These are phyloP conservation scores for Phytomonas sp. DNA, from an alignment of 208 protist species.

Conservation along the genomic window DNA sequence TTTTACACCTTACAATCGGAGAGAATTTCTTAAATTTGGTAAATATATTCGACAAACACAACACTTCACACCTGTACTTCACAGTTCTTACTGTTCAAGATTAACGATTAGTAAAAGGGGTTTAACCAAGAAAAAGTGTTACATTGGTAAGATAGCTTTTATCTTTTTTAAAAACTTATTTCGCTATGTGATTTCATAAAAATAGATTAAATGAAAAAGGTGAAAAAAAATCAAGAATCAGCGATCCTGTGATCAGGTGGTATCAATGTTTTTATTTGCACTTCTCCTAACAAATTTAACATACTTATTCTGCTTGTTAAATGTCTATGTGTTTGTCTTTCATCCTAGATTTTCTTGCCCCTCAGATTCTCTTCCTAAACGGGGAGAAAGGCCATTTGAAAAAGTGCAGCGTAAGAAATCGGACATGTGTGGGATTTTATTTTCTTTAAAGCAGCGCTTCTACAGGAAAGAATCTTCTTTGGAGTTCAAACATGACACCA, in stretches of 20 bases:
- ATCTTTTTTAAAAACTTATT: background rate
- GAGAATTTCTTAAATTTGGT: background rate
- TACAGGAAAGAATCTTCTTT: background rate
- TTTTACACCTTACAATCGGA: background rate
- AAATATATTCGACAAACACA: background rate
- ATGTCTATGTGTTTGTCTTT: background rate
- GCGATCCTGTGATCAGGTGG: background rate
- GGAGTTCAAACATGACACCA: background rate
- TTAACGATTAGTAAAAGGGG: background rate
- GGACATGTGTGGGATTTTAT: slow-evolving; percentile 28
- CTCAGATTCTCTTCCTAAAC: background rate
- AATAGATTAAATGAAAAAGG: slow-evolving; percentile 2
- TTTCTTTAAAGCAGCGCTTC: slow-evolving; percentile 21
- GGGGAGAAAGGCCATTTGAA: background rate
- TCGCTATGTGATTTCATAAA: background rate
- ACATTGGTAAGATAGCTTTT: background rate
- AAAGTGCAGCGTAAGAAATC: background rate
- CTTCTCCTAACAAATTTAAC: background rate
- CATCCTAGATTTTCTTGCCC: background rate
- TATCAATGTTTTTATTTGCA: background rate
- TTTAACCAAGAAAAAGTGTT: background rate
- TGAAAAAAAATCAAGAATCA: background rate
- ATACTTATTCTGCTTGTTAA: background rate
- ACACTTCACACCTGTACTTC: background rate
- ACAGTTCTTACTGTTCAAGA: background rate